Conservation (phyloP, 2,329 filamentous ascomycete genomes). For the Fusarium tanahbumbuense region DNA sequence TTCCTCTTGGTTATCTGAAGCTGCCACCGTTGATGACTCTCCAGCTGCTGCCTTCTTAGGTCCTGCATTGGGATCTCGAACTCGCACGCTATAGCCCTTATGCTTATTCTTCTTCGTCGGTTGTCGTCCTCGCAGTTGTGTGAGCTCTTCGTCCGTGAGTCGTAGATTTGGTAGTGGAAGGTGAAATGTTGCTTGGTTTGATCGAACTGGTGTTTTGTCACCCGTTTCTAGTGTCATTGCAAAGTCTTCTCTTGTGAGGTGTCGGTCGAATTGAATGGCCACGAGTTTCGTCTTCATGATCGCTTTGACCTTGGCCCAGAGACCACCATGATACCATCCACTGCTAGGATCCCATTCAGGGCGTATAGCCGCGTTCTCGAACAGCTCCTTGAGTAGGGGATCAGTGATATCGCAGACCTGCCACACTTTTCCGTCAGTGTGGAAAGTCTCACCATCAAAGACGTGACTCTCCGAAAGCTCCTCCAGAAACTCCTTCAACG, state of each 20-base stretch:
- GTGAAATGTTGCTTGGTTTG: slow-evolving; percentile 49
- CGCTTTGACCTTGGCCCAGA: slow-evolving; percentile 84
- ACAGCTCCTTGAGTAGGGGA: slow-evolving; percentile 73
- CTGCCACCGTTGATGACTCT: slow-evolving; percentile 25
- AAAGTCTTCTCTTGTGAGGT: slow-evolving; percentile 57
- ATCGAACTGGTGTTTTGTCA: slow-evolving; percentile 50
- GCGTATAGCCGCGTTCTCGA: slow-evolving; percentile 72
- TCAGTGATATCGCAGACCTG: slow-evolving; percentile 94
- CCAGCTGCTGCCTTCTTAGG: slow-evolving; percentile 32
- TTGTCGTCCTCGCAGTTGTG: slow-evolving; percentile 50
- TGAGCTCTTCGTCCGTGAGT: slow-evolving; percentile 53
- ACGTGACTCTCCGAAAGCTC: slow-evolving; percentile 70
- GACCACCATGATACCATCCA: slow-evolving; percentile 87
- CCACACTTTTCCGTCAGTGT: slow-evolving; percentile 88
- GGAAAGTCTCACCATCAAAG: slow-evolving; percentile 82
- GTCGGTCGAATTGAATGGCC: slow-evolving; percentile 68
- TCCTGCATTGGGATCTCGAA: slow-evolving; percentile 42
- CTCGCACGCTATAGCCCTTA: slow-evolving; percentile 51
- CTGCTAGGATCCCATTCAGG: slow-evolving; percentile 71
- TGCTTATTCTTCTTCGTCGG: slow-evolving; percentile 53
- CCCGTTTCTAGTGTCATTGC: slow-evolving; percentile 50
- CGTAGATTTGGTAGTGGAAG: slow-evolving; percentile 52
- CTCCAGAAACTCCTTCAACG: slow-evolving; percentile 54
- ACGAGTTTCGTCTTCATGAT: slow-evolving; percentile 90
- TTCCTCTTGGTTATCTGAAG: slow-evolving; percentile 42